These are phyloP conservation scores for Verticillium longisporum DNA, from an alignment of 2,329 filamentous ascomycete genomes.

Conservation along the genomic window DNA sequence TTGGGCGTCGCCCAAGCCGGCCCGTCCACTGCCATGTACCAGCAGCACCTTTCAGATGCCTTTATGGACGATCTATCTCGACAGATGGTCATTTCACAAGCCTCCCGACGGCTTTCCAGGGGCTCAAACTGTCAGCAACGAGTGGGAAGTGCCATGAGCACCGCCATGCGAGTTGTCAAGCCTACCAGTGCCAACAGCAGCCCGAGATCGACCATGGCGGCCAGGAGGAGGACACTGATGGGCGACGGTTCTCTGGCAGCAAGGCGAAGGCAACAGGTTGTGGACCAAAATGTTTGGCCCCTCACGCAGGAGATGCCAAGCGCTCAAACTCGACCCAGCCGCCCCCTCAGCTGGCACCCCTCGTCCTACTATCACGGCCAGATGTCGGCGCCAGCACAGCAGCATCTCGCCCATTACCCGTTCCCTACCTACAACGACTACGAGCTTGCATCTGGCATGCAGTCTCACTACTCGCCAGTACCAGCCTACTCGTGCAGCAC, in stretches of 20 bases:
- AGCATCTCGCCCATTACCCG: constrained; percentile 31
- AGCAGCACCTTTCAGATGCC: constrained; percentile 24
- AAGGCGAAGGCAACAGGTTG: constrained; percentile 37
- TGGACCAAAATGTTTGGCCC: constrained; percentile 35
- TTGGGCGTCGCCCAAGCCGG: constrained; percentile 23
- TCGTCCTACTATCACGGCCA: constrained; percentile 37
- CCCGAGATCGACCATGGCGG: constrained; percentile 47
- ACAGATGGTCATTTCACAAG: constrained; percentile 41
- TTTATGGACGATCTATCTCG: constrained; percentile 45
- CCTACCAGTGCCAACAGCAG: constrained; percentile 64
- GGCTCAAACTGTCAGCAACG: constrained; percentile 41
- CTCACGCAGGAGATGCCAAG: constrained; percentile 13
- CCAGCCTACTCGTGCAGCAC: constrained; percentile 50
- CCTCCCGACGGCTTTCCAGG: constrained; percentile 40
- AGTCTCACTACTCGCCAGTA: constrained; percentile 44
- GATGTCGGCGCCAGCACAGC: constrained; percentile 22
- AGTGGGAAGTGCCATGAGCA: constrained; percentile 19
- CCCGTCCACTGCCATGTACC: constrained; percentile 22
- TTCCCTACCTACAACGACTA: constrained; percentile 29
- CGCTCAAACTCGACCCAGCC: constrained; percentile 32
- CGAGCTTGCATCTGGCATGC: constrained; percentile 29
- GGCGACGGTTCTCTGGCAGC: constrained; percentile 36
- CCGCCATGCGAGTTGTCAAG: constrained; percentile 55
- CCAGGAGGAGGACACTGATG: constrained; percentile 50
- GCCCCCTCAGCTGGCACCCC: constrained; percentile 73